Percentiles rank a stretch among this genome's conserved stretches.
Conservation (phyloP, 2,329 filamentous ascomycete genomes). For the Cercospora zeina region DNA sequence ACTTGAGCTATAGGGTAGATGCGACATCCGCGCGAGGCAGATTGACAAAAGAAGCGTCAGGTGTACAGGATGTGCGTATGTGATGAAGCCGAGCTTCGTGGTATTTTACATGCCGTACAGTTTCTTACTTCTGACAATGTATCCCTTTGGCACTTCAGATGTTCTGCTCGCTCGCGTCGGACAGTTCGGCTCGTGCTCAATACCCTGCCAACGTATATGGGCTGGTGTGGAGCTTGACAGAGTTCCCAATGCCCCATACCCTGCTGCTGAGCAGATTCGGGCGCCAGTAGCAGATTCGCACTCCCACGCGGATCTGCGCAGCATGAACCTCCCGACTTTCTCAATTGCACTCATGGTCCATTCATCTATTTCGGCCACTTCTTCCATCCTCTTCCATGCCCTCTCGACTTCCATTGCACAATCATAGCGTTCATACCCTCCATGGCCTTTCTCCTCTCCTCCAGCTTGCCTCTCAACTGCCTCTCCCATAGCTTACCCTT, state of each 20-base stretch:
- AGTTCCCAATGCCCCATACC: not conserved
- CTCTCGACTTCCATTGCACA: constrained; percentile 88
- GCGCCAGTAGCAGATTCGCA: not conserved
- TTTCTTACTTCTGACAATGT: not conserved
- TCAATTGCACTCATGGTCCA: not conserved
- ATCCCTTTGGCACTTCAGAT: not conserved
- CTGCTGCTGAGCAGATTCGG: not conserved
- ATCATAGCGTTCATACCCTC: constrained; percentile 91
- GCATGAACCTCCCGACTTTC: not conserved
- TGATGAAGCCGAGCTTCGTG: not conserved
- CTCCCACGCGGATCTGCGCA: not conserved
- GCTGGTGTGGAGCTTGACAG: not conserved
- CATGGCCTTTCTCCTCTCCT: constrained; percentile 89
- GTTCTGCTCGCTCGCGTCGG: not conserved
- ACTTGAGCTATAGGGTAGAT: too few species aligned
- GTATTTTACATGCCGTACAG: not conserved
- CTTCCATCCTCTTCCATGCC: constrained; percentile 73
- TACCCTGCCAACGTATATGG: not conserved
- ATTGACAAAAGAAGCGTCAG: not conserved
- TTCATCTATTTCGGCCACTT: constrained; percentile 60
- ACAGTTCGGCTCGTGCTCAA: not conserved
- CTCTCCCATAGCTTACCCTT: constrained; percentile 96
- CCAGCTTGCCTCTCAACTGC: constrained; percentile 77
- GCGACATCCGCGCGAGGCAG: not conserved
- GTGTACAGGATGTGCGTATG: not conserved